Evolutionary conservation across 345 rosid genomes (phyloP), one percentile per base, ranked within the genome.

Genomic region (Brassica rapa): DNA sequence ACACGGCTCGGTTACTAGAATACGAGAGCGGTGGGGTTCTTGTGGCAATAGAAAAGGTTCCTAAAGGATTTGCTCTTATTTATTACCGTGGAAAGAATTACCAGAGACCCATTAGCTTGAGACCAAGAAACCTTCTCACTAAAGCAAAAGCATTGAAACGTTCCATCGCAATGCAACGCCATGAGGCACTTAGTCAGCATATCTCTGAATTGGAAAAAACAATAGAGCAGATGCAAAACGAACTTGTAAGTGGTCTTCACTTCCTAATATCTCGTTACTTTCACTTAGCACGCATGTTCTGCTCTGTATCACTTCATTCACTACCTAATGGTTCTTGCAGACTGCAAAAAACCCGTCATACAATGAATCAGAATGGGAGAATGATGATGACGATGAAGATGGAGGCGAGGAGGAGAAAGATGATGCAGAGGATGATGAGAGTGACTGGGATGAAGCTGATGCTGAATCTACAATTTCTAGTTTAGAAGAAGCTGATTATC

Each of bases 161-260:
- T 67, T 93, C 97, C 21, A 86, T 95, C 16, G 97, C 99, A 74
- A 90, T 91, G 93, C 98, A 95, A 82, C 93, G 97, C 55, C 98
- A 95, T 59, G 97, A 95, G 99, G 98, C 97, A 73, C 96, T 93
- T 8, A 90, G 94, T 86, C 93, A 93, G 87, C 99, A 95, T 86
- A 91, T 93, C 35, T 70, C 93, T 49, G 93, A 91, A 80, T 81
- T 95, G 88, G 99, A 91, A 86, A 80, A 62, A 70, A 87, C 89
- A 51, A 95, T 89, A 60, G 86, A 86, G 83, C 84, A 87, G 83
- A 90, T 93, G 98, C 89, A 83, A 67, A 86, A 78, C 59, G 93
- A 95, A 79, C 86, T 93, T 46, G 99, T 95, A 87, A 86, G 96
- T 85, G 74, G 12, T 72, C 19, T 64, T 67, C 19, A 16, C 71